Evolutionary conservation across 495 filamentous ascomycete species (phyloP).

Genomic region (Aspergillus bertholletiae): DNA sequence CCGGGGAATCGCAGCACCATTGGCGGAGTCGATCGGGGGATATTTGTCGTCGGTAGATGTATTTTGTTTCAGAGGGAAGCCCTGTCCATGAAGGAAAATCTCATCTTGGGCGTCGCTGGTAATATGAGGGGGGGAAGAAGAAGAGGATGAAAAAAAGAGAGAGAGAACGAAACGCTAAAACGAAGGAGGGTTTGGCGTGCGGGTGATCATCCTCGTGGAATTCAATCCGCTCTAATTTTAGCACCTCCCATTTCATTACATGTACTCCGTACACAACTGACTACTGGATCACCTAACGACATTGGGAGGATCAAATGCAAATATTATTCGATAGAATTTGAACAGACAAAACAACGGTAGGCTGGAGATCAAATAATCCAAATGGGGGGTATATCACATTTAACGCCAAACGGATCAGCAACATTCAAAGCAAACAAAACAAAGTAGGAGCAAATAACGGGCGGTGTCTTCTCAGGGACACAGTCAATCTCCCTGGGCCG

Average conservation of each 20-base stretch:
- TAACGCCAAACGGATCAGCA: slow-evolving; percentile 31
- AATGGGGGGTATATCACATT: slow-evolving; percentile 48
- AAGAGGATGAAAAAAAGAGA: too few relatives aligned
- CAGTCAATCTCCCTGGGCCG: slow-evolving; percentile 22
- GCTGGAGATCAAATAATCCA: slow-evolving; percentile 17
- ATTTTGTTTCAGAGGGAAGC: neutral
- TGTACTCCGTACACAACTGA: too few relatives aligned
- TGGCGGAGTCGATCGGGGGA: neutral
- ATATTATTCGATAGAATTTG: neutral
- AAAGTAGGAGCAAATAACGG: neutral
- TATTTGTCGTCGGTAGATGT: neutral
- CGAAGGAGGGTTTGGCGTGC: neutral
- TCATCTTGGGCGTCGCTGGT: too few relatives aligned
- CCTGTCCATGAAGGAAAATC: too few relatives aligned
- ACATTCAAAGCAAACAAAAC: slow-evolving; percentile 6
- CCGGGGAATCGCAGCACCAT: slow-evolving; percentile 19
- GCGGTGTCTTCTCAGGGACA: neutral
- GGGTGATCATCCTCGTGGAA: neutral
- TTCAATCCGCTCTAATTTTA: neutral
- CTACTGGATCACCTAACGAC: too few relatives aligned
- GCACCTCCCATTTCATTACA: neutral
- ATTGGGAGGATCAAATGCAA: too few relatives aligned
- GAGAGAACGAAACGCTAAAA: too few relatives aligned
- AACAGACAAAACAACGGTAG: neutral
- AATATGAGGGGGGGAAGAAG: too few relatives aligned